Conservation (phyloP, 2,329 filamentous ascomycete genomes). For the Arthrobotrys conoides region DNA sequence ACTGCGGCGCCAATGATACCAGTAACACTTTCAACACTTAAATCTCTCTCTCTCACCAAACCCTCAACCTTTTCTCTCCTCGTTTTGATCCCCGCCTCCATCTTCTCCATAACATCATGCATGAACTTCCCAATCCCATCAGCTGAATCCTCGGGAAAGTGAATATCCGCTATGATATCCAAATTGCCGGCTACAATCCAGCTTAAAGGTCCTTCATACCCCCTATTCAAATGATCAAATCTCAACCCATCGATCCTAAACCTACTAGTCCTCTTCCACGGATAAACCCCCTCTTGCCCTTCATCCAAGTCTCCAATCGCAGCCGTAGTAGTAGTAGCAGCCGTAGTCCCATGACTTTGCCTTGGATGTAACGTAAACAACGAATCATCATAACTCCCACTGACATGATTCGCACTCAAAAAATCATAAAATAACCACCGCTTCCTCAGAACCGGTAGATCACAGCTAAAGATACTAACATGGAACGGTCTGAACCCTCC, state of each 20-base stretch:
- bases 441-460: constrained; percentile 90
- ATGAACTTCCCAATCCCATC: constrained; percentile 94
- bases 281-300: constrained; percentile 74
- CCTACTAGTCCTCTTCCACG: constrained; percentile 96
- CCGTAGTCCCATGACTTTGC: constrained; percentile 83
- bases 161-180: constrained; percentile 94
- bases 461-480: constrained; percentile 95
- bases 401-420: constrained; percentile 94
- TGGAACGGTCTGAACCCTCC: constrained; percentile 92
- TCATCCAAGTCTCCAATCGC: constrained; percentile 72
- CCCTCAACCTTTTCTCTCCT: constrained; percentile 45
- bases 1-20: constrained; percentile 50
- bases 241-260: constrained; percentile 92
- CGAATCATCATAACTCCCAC: constrained; percentile 93
- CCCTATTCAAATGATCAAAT: constrained; percentile 95
- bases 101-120: constrained; percentile 95
- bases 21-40: constrained; percentile 50
- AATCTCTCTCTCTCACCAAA: constrained; percentile 36
- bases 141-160: constrained; percentile 89
- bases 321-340: constrained; percentile 66
- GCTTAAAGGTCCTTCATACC: constrained; percentile 91
- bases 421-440: constrained; percentile 99
- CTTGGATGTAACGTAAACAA: constrained; percentile 97
- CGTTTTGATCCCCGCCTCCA: constrained; percentile 87
- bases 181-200: constrained; percentile 99